phyloP scores from a whole-genome alignment of 331 rosid genomes.

The Spiraea crenata region DNA sequence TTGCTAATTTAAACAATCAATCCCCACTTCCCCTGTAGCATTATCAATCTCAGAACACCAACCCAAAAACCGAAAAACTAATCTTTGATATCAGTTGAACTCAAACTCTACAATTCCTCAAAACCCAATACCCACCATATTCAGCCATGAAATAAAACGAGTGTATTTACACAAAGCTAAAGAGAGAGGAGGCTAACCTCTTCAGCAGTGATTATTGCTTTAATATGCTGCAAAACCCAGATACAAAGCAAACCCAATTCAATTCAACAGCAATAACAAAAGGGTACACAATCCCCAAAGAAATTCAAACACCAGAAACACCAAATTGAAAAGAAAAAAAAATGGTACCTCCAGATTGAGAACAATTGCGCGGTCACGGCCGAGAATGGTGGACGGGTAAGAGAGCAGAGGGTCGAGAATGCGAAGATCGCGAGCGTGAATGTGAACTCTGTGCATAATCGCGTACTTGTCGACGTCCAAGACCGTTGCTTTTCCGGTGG shows the following conservation, averaged over 20 bases:
- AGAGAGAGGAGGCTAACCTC: conserved; percentile 57
- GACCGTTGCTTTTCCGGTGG: conserved; percentile 54
- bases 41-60: not conserved
- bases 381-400: conserved; percentile 83
- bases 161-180: not conserved
- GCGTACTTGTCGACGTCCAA: conserved; percentile 85
- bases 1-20: not conserved
- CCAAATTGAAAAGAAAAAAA: not conserved
- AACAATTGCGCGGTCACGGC: conserved; percentile 93
- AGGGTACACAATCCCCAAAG: not conserved
- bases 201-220: conserved; percentile 93
- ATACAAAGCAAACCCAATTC: conserved; percentile 16
- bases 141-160: not conserved
- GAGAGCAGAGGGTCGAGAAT: conserved; percentile 89
- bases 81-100: not conserved
- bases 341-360: conserved; percentile 78
- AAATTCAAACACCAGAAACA: not conserved
- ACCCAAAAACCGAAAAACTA: not conserved
- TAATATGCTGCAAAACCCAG: conserved; percentile 69
- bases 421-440: conserved; percentile 95
- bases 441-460: conserved; percentile 81
- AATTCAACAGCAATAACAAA: not conserved
- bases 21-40: not conserved
- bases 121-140: not conserved
- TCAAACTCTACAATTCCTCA: not conserved